Evolutionary conservation across 176 grass and related monocot species (phyloP), one percentile per base, ranked within the genome.

Genomic region (Oryza longistaminata): DNA sequence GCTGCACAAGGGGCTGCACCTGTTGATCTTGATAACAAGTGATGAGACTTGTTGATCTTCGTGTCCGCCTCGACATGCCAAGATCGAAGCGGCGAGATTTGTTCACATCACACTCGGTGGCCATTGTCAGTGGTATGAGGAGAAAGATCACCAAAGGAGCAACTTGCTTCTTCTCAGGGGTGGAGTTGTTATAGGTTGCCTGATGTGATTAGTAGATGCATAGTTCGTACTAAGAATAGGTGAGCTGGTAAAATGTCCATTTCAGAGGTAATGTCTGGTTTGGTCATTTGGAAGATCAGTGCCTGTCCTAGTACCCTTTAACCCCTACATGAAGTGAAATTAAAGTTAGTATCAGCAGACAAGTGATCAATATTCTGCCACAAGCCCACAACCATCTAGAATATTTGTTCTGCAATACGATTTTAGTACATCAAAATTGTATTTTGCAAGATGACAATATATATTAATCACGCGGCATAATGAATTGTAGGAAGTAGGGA

Each of bases 21-120:
- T 75, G 79, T 69, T 42, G 80, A 75, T 87, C 85, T 75, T 87
- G 80, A 73, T 64, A 83, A 53, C 70, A 61, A 72, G 89, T 9
- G 5, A 39, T 46, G 44, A 88, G 22, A 49, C 85, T 85, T 58
- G 80, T 81, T 4, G 94, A 74, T 46, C 71, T 93, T 66, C 94
- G 88, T 29, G 94, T 97, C 81, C 94, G 73, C 80, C 92, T 92
- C 11, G 94, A 97, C 94, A 97, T 97, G 80, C 85, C 92, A 61
- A 73, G 90, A 74, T 97, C 82, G 21, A 92, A 97, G 22, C 90
- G 94, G 19, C 92, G 82, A 53, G 71, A 93, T 71, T 90, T 94
- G 34, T 62, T 79, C 74, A 87, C 58, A 83, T 82, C 91, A 66
- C 76, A 73, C 69, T 90, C 75, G 34, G 70, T 94, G 84, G 92